Base-by-base conservation (phyloP, 2,329 filamentous ascomycete species). In the Claviceps monticola region DNA sequence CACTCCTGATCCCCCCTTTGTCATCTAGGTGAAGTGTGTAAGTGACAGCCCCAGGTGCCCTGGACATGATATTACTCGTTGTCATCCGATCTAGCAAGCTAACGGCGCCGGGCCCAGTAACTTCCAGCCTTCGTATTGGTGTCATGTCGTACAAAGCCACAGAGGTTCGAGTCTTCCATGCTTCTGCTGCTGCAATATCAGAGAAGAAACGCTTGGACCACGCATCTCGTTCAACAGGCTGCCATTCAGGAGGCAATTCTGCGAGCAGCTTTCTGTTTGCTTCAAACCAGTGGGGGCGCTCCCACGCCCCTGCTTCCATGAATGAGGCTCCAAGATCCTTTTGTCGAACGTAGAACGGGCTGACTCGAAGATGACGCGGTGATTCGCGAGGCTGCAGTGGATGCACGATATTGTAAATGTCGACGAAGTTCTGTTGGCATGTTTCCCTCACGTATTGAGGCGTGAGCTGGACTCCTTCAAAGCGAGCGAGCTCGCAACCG, bases 101-200 rank as follows among this genome's bases (percentile, higher is more conserved):
- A 0, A 72, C 66, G 1, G 78, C 74, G 0, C 79, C 79, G 0
- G 79, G 76, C 0, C 80, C 80, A 1, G 71, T 71, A 0, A 83
- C 67, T 52, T 82, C 75, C 3, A 83, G 67, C 1, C 79, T 70
- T 21, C 78, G 72, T 38, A 81, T 70, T 0, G 79, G 74, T 1
- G 78, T 82, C 71, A 83, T 74, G 56, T 83, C 80, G 58, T 77
- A 83, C 71, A 83, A 71, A 7, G 76, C 80, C 2, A 75, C 79
- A 0, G 76, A 74, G 5, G 78, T 80, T 1, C 80, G 72, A 2
- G 80, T 83, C 66, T 80, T 82, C 78, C 78, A 83, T 0, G 80
- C 80, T 60, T 83, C 80, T 1, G 68, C 79, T 0, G 77, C 78
- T 0, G 73, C 71, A 39, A 82, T 74, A 0, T 78, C 75, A 0